Evolutionary conservation across 768 basidiomycete species (phyloP).

Genomic region (Neoboletus brunneissimus): DNA sequence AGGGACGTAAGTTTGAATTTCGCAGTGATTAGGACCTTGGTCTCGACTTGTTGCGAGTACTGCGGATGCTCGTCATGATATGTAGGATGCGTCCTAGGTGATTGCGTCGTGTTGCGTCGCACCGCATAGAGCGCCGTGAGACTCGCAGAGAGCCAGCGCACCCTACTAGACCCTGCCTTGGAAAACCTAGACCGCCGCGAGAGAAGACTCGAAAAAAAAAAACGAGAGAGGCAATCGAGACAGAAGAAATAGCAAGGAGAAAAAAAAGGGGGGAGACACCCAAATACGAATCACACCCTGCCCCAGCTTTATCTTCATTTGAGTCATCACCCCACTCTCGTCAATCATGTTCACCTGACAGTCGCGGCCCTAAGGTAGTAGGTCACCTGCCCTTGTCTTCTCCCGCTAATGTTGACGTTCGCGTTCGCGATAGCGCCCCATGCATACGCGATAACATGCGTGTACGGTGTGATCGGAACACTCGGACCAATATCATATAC

Average conservation of each 20-base stretch:
- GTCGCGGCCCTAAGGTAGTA: neutral
- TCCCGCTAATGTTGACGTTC: neutral
- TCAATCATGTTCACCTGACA: slow-evolving; percentile 19
- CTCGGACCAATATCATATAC: neutral
- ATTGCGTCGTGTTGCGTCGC: neutral
- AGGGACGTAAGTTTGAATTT: neutral
- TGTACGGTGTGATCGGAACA: neutral
- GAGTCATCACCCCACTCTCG: slow-evolving; percentile 15
- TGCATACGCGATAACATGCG: neutral
- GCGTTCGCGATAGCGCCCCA: neutral
- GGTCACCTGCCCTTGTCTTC: slow-evolving; percentile 16
- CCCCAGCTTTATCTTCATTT: slow-evolving; percentile 12
- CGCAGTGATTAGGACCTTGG: neutral
- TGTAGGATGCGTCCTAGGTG: too few species aligned
- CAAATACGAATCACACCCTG: neutral
- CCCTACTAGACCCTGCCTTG: neutral
- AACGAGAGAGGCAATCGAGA: neutral
- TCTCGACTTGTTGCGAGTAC: neutral
- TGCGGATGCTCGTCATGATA: neutral
- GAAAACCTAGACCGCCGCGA: neutral
- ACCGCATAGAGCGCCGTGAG: neutral
- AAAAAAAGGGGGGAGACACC: neutral
- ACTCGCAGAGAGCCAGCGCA: neutral
- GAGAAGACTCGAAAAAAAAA: neutral
- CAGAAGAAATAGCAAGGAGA: neutral